These are phyloP conservation scores for Arthrobotrys conoides DNA, from an alignment of 2,329 filamentous ascomycete genomes.

Conservation along the genomic window DNA sequence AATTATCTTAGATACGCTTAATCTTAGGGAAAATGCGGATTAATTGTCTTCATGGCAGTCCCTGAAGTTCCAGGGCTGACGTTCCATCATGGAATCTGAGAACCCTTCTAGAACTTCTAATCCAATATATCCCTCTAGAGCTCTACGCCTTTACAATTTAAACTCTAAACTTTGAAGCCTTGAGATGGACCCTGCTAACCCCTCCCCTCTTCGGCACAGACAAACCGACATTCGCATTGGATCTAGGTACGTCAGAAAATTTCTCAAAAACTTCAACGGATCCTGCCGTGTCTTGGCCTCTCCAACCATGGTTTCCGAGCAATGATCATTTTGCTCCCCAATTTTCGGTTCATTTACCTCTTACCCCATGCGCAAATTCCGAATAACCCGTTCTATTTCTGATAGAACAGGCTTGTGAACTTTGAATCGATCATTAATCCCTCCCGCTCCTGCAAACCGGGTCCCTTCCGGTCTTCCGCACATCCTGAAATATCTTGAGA, in stretches of 20 bases:
- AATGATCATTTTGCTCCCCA: not conserved
- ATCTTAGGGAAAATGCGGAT: conserved; percentile 18
- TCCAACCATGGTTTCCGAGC: conserved; percentile 6
- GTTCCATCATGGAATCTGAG: not conserved
- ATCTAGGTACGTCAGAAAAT: conserved; percentile 49
- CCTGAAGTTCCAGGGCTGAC: conserved; percentile 13
- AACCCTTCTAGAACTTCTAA: conserved; percentile 22
- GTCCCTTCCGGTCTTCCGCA: conserved; percentile 20
- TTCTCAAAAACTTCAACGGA: conserved; percentile 18
- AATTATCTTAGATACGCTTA: conserved; percentile 5
- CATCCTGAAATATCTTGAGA: conserved; percentile 10
- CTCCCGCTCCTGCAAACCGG: conserved; percentile 22
- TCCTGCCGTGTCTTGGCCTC: conserved; percentile 1
- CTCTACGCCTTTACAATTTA: not conserved
- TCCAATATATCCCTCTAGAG: conserved; percentile 22
- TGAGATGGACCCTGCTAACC: conserved; percentile 36
- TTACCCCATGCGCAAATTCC: conserved; percentile 1
- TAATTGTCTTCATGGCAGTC: conserved; percentile 24
- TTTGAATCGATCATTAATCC: conserved; percentile 7
- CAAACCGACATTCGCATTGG: conserved; percentile 61
- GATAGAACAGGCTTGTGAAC: not conserved
- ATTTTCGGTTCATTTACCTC: conserved; percentile 3
- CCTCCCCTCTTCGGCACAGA: conserved; percentile 21
- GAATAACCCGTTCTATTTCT: conserved; percentile 12
- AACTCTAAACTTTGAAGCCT: conserved; percentile 29